Conservation (phyloP, 306 rosid genomes). For the Adenanthera pavonina region DNA sequence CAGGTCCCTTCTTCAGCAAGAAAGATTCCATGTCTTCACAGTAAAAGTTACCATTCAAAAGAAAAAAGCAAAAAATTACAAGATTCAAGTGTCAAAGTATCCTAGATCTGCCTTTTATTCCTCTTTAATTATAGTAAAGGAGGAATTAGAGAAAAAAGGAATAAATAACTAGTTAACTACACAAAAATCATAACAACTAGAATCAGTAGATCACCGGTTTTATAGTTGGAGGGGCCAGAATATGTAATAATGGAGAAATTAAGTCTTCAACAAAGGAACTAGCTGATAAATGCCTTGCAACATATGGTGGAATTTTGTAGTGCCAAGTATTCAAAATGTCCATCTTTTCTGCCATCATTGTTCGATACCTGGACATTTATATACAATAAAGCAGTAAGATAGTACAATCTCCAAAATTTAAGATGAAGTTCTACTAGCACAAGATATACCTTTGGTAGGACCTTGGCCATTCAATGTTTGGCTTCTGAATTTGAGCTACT, state of each 20-base stretch:
- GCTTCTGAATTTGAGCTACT: slow-evolving; percentile 91
- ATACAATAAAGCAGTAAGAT: slow-evolving; percentile 34
- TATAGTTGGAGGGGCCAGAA: slow-evolving; percentile 81
- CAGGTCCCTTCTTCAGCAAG: slow-evolving; percentile 9
- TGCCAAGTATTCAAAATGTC: slow-evolving; percentile 82
- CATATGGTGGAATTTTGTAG: slow-evolving; percentile 65
- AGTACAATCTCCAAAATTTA: slow-evolving; percentile 16
- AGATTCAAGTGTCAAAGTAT: slow-evolving; percentile 18
- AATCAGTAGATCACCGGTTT: slow-evolving; percentile 70
- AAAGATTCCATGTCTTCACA: slow-evolving; percentile 4
- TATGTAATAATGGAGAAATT: slow-evolving; percentile 78
- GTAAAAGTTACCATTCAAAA: slow-evolving; percentile 7
- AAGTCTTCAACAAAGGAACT: slow-evolving; percentile 79
- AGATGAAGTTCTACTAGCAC: slow-evolving; percentile 38
- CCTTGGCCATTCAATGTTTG: slow-evolving; percentile 94
- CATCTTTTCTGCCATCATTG: slow-evolving; percentile 64
- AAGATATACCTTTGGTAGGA: slow-evolving; percentile 71
- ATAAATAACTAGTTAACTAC: slow-evolving; percentile 12
- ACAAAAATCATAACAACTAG: slow-evolving; percentile 10
- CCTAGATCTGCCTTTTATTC: slow-evolving; percentile 10
- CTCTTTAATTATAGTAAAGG: background rate
- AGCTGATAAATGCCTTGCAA: slow-evolving; percentile 78
- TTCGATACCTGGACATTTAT: slow-evolving; percentile 65
- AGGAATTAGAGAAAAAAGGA: slow-evolving; percentile 19
- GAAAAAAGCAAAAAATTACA: background rate